Evolutionary conservation across 2,329 filamentous ascomycete species (phyloP), one percentile per base, ranked within the genome.

Genomic region (Colletotrichum zoysiae): DNA sequence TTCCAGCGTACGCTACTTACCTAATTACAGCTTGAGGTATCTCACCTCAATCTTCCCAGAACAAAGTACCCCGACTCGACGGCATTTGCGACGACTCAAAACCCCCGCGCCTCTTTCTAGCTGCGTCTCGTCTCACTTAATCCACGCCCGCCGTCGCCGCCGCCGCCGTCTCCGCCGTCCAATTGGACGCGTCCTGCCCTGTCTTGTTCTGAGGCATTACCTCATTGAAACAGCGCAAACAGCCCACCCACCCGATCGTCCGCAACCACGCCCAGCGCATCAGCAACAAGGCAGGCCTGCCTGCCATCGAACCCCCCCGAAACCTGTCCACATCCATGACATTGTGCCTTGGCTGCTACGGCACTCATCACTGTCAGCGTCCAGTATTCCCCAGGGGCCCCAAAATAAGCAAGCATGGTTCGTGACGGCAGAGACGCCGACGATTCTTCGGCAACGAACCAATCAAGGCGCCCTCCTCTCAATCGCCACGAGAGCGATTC

Each of bases 401-500:
- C 11, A 56, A 57, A 73, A 73, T 65, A 73, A 75, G 74, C 79
- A 79, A 75, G 64, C 75, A 80, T 82, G 84, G 78, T 81, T 77
- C 81, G 80, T 77, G 84, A 85, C 59, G 35, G n/a, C 78, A 82
- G 80, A 79, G 84, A 87, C 76, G 78, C 78, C 76, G 83, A 86
- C 79, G 85, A 84, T 81, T 80, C 83, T 80, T 82, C 84, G 75
- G 79, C 82, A 75, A 79, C 80, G 78, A 81, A 82, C 86, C 86
- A 88, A 88, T 88, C 86, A 88, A 88, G 87, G 82, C 84, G 84
- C 35, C 83, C 85, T 77, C 75, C 81, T 66, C 79, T 78, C 71
- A 75, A 76, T 74, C 80, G 79, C 70, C 79, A 77, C 73, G 76
- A 82, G 76, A 81, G 78, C 75, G 81, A 82, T 70, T 81, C 80